Base-by-base conservation (phyloP, 129 eudicot genomes). In the Glebionis coronaria region DNA sequence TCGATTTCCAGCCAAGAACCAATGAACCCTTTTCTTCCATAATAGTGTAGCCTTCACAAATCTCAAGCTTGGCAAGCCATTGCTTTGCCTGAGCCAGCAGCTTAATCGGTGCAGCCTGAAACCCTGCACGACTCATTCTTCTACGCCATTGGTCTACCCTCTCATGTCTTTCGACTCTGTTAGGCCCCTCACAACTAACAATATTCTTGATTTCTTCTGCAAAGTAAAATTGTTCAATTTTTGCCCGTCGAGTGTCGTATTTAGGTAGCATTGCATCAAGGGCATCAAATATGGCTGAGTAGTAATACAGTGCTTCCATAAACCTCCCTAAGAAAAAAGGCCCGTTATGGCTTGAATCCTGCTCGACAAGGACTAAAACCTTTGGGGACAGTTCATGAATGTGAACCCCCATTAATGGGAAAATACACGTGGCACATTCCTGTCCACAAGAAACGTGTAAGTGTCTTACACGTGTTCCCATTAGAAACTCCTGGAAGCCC, bases 121-220 rank as follows among this genome's bases (percentile, higher is more conserved):
- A 83, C 72, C 88, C 88, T 12, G 88, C 84, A 20, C 88, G 82
- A 45, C 88, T 74, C 84, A 76, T 83, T 40, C 84, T 61, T 69
- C 85, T 80, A 28, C 88, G 66, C 88, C 88, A 83, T 59, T 80
- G 88, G 73, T 80, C 78, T 12, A 77, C 75, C 58, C 78, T 73
- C 27, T 83, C 88, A 8, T 80, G 88, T 78, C 88, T 73, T 71
- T 83, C 88, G 61, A 80, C 73, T 71, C 85, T 71, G 44, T 52
- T 80, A 38, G 80, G 70, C 54, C 85, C 88, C 44, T 83, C 88
- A 67, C 76, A 80, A 46, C 80, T 80, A 0, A 83, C 79, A 12
- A 83, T 83, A 65, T 83, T 83, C 65, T 80, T 80, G n/a, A 83
- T 83, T 62, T 80, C 85, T 77, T 83, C 80, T 10, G 80, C 88